Conservation (phyloP, 148 eudicot genomes). For the Fallopia convolvulus region DNA sequence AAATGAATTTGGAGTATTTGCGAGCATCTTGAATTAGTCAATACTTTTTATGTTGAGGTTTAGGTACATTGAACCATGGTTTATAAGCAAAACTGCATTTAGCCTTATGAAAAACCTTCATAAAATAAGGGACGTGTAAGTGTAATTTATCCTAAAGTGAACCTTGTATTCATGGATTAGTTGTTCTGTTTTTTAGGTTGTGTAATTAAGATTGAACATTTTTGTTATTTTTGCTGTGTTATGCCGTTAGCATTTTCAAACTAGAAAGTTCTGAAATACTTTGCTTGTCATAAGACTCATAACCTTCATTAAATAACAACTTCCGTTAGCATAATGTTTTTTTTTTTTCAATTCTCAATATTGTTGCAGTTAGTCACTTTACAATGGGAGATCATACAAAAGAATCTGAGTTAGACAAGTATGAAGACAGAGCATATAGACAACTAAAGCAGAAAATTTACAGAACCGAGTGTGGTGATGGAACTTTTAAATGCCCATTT, state of each 20-base stretch:
- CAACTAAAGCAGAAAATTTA: slow-evolving; percentile 25
- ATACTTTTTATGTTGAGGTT: not conserved
- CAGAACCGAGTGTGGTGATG: slow-evolving; percentile 18
- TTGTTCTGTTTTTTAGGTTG: not conserved
- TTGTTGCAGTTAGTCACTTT: not conserved
- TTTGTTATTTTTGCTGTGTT: not conserved
- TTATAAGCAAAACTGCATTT: too few relatives aligned
- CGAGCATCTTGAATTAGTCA: not conserved
- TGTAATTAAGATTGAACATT: not conserved
- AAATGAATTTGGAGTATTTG: not conserved
- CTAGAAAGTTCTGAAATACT: not conserved
- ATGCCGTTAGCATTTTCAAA: not conserved
- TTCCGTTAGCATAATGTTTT: not conserved
- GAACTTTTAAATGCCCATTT: slow-evolving; percentile 38
- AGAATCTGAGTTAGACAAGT: slow-evolving; percentile 46
- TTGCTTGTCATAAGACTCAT: not conserved
- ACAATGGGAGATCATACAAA: not conserved
- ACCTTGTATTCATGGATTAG: not conserved
- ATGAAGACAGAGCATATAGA: slow-evolving; percentile 22
- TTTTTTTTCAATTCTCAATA: not conserved
- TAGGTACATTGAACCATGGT: too few relatives aligned
- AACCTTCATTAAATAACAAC: not conserved
- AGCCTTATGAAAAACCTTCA: not conserved
- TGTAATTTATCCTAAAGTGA: not conserved
- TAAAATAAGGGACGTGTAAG: not conserved